Conservation (phyloP, 2,329 filamentous ascomycete genomes). For the Colletotrichum nymphaeae region DNA sequence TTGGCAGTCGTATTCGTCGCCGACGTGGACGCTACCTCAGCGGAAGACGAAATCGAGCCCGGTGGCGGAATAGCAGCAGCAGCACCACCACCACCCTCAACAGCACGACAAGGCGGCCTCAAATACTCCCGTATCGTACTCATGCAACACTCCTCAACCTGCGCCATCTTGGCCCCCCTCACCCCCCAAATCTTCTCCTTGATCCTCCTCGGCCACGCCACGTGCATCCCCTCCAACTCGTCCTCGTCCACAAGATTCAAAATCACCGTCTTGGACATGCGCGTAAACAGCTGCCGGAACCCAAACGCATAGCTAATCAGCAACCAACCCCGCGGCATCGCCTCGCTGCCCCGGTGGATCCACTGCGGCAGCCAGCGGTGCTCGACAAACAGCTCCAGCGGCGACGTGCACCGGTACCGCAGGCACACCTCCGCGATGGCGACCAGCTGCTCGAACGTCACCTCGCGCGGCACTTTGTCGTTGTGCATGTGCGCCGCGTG, state of each 20-base stretch:
- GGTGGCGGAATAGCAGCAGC: not conserved
- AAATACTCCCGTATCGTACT: constrained; percentile 59
- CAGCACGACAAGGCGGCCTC: constrained; percentile 21
- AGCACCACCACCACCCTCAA: no score
- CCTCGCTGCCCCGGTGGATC: constrained; percentile 59
- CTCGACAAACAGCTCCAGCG: constrained; percentile 62
- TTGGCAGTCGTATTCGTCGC: constrained; percentile 13
- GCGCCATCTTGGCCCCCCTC: constrained; percentile 60
- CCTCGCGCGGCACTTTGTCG: constrained; percentile 56
- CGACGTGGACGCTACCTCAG: not conserved
- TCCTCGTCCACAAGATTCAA: constrained; percentile 56
- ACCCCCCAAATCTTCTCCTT: constrained; percentile 61
- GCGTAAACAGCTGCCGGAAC: constrained; percentile 58
- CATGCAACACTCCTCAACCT: constrained; percentile 59
- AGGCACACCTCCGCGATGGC: constrained; percentile 63
- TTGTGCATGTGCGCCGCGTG: constrained; percentile 64
- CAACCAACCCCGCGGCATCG: constrained; percentile 61
- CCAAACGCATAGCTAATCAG: constrained; percentile 66
- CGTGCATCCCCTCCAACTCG: constrained; percentile 51
- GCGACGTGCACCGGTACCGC: constrained; percentile 62
- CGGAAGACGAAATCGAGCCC: not conserved
- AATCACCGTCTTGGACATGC: constrained; percentile 61
- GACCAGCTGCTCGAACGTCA: constrained; percentile 61
- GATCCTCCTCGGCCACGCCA: constrained; percentile 58
- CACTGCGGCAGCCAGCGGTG: constrained; percentile 64